These are phyloP conservation scores for Wickerhamomyces chaumierensis DNA, from an alignment of 805 yeast species.

Conservation along the genomic window DNA sequence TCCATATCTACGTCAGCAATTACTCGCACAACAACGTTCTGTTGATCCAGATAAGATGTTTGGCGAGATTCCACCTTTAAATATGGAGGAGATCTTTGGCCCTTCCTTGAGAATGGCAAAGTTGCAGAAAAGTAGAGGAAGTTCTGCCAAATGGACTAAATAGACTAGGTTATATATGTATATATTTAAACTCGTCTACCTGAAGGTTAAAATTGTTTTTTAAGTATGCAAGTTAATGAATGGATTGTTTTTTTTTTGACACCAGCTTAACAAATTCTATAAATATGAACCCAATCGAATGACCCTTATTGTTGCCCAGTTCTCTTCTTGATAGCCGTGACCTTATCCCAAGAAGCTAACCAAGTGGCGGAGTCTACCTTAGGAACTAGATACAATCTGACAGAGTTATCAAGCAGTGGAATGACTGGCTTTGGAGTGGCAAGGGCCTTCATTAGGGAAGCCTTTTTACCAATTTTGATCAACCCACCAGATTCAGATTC, in stretches of 20 bases:
- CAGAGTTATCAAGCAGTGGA: slow-evolving; percentile 66
- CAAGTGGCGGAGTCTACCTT: slow-evolving; percentile 53
- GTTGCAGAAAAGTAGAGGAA: slow-evolving; percentile 37
- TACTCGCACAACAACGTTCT: slow-evolving; percentile 30
- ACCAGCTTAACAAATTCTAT: too few relatives aligned
- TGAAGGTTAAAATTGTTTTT: too few relatives aligned
- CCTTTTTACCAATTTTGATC: slow-evolving; percentile 73
- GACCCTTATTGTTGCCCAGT: too few relatives aligned
- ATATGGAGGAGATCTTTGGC: slow-evolving; percentile 59
- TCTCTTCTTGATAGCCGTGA: slow-evolving; percentile 42
- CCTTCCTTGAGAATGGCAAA: slow-evolving; percentile 32
- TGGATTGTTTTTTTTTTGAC: too few relatives aligned
- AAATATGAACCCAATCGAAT: not conserved
- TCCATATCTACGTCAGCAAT: slow-evolving; percentile 37
- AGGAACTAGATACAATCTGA: slow-evolving; percentile 72
- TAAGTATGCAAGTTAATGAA: too few relatives aligned
- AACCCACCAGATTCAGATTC: slow-evolving; percentile 80
- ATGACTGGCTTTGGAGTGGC: slow-evolving; percentile 50
- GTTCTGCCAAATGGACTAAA: slow-evolving; percentile 35
- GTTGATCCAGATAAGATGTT: slow-evolving; percentile 61
- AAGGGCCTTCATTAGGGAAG: slow-evolving; percentile 52
- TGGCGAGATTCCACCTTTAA: slow-evolving; percentile 62
- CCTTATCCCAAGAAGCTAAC: slow-evolving; percentile 57
- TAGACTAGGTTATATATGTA: not conserved
- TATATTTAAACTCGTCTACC: too few relatives aligned